phyloP scores from a whole-genome alignment of 164 flowering plant genomes.

The Nymphaea colorata region DNA sequence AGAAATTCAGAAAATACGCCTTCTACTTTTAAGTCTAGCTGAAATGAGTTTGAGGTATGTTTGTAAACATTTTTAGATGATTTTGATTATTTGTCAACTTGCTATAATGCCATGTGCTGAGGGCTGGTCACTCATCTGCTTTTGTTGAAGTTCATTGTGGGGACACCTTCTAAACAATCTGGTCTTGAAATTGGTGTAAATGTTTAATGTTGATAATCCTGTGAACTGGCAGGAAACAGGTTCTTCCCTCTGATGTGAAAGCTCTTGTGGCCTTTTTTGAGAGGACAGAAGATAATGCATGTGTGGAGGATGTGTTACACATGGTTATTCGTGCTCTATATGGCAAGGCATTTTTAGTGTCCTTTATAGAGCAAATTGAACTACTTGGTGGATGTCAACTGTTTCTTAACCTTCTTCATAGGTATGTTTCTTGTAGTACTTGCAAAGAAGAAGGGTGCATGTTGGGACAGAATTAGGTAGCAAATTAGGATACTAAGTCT shows the following conservation, averaged over 20 bases:
- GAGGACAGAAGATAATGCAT: constrained; percentile 76
- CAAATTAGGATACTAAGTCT: too few relatives aligned
- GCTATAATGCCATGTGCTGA: too few relatives aligned
- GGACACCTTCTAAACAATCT: too few relatives aligned
- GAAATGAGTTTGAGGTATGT: constrained; percentile 94
- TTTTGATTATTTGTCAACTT: too few relatives aligned
- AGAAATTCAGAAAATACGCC: constrained; percentile 88
- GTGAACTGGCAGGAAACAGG: constrained; percentile 64
- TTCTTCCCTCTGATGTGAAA: constrained; percentile 60
- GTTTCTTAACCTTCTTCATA: constrained; percentile 83
- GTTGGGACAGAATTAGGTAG: too few relatives aligned
- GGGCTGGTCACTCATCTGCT: too few relatives aligned
- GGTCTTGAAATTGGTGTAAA: not conserved
- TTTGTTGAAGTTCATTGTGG: too few relatives aligned
- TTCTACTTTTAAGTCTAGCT: constrained; percentile 87
- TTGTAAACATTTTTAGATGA: not conserved
- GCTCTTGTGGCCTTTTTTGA: constrained; percentile 86
- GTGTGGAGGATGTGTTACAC: constrained; percentile 90
- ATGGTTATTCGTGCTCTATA: constrained; percentile 90
- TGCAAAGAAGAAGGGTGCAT: too few relatives aligned
- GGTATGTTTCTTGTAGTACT: constrained; percentile 28
- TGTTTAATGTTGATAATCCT: not conserved
- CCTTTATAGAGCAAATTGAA: constrained; percentile 90
- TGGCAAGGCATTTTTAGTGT: constrained; percentile 57
- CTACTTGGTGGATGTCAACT: constrained; percentile 77